Conservation (phyloP, 306 rosid species). For the Lotus japonicus region DNA sequence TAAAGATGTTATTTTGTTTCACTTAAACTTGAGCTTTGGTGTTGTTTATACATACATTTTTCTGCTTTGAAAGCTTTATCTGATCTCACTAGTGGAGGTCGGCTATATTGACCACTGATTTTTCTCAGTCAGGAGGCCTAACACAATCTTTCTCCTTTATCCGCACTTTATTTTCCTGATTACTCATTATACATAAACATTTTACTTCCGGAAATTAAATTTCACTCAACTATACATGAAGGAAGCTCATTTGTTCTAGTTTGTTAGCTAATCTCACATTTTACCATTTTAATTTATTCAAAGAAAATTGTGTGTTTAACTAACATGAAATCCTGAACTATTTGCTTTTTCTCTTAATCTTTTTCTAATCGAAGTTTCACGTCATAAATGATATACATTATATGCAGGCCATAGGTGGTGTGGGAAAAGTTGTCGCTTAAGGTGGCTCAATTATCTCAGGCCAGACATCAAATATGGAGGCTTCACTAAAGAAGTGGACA, state of each 20-base stretch:
- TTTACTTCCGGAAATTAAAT: background rate
- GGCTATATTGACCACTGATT: too few species aligned
- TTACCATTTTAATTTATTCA: background rate
- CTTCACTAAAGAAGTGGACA: slow-evolving; percentile 77
- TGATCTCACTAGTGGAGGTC: too few species aligned
- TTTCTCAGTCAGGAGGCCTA: too few species aligned
- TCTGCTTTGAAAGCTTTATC: too few species aligned
- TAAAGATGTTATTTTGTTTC: background rate
- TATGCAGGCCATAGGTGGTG: slow-evolving; percentile 66
- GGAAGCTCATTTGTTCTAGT: background rate
- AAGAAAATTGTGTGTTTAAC: too few species aligned
- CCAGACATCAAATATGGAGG: slow-evolving; percentile 89
- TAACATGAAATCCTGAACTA: background rate
- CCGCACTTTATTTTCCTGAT: too few species aligned
- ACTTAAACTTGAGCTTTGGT: background rate
- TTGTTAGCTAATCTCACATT: background rate
- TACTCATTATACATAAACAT: too few species aligned
- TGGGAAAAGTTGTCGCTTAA: slow-evolving; percentile 84
- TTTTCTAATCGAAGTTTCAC: too few species aligned
- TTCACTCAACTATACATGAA: background rate
- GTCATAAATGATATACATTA: too few species aligned
- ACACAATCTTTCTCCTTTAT: too few species aligned
- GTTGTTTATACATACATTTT: background rate
- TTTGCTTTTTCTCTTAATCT: too few species aligned
- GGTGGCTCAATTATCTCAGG: slow-evolving; percentile 88